Evolutionary conservation across 371 early-diverging fungal species (phyloP), one percentile per base, ranked within the genome.

Genomic region (Mortierella sp.): DNA sequence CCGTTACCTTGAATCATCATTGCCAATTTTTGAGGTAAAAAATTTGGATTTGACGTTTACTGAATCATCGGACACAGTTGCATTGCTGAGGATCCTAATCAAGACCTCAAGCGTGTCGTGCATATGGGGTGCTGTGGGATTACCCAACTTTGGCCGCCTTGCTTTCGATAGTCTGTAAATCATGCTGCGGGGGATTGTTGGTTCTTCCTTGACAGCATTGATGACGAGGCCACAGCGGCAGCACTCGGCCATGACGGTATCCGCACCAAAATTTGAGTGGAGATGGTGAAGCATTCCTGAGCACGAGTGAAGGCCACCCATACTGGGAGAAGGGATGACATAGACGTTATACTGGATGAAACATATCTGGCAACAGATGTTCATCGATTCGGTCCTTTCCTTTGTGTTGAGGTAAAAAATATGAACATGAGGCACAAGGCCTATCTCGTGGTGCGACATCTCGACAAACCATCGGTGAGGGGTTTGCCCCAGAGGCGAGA

Each of bases 391-490:
- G n/a, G 51, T 7, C 12, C 25, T 25, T 21, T 57, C 66, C 19
- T 66, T 30, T 1, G 68, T 68, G 59, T 64, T 61, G 15, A 68
- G 30, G 56, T 64, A 64, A 16, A 72, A 76, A 37, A 68, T 25
- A 28, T 76, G 77, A 16, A 47, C 25, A 48, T 76, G 77, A 14
- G 77, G 68, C 47, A 19, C 46, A 12, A 71, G 25, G 11, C 77
- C 77, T 7, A 72, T 64, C 3, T 68, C 68, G 51, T 72, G 65
- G 21, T 60, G 55, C 9, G 72, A 37, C 47, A 68, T 19, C 14
- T 76, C 77, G 48, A 72, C 59, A 45, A 72, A 53, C 72, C 72
- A 72, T n/a, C 72, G 56, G 37, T 66, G 72, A 0, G 72, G 77
- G 0, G 77, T 68, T n/a, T 43, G n/a, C 1, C 77, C 77, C 19